Evolutionary conservation across 2,329 filamentous ascomycete genomes (phyloP), one percentile per base, ranked within the genome.

Genomic region (Rosellinia necatrix): DNA sequence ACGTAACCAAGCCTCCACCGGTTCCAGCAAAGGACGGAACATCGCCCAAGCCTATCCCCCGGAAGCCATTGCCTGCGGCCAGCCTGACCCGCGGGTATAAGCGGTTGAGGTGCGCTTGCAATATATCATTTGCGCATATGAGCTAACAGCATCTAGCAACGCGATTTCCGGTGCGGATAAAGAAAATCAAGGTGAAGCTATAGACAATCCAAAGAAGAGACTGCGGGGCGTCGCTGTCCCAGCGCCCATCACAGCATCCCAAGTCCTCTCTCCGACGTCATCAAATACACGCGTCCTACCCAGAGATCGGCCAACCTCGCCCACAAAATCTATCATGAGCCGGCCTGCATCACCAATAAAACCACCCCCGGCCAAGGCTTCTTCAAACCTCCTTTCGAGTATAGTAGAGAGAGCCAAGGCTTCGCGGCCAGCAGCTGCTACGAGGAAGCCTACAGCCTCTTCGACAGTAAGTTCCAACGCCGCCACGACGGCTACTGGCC

Each of bases 241-340:
- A 12, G 65, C 74, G 63, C 68, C 73, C 64, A 66, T 78, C 60
- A 66, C 76, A 62, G 72, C 83, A 59, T 75, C 80, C 46, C 80
- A 88, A 71, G 82, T 96, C 32, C 79, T 96, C 2, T 96, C 92
- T 1, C 91, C 91, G 2, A 88, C 90, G 49, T 92, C 90, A 0
- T 87, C 88, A 56, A 96, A 96, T 69, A 89, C 89, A 5, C 85
- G 90, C 48, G 80, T 89, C 13, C 76, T 83, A 19, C 83, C 83
- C 17, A 82, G 84, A 19, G 71, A 71, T 7, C 74, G 76, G 6
- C 66, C 69, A 2, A 68, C 70, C 4, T 82, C 84, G n/a, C 80
- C 83, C 12, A 72, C 75, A 21, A 87, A 88, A 67, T 78, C 82
- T 3, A 78, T 80, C 53, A 76, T 86, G 34, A 24, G 75, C 76